Percentiles rank a stretch among this genome's conserved stretches.
phyloP scores from a whole-genome alignment of 1,284 basidiomycete species.

The Ceratobasidium theobromae region DNA sequence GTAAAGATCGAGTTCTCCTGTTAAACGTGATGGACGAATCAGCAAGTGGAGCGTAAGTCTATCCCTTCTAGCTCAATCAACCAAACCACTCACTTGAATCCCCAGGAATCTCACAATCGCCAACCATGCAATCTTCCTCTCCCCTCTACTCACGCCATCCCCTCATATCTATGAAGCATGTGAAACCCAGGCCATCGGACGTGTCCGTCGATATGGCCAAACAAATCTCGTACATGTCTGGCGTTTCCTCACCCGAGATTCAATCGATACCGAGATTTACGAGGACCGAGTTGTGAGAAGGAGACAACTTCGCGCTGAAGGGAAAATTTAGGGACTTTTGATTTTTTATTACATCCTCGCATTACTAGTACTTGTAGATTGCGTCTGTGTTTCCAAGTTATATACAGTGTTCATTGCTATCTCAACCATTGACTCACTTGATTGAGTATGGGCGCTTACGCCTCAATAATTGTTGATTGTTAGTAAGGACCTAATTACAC shows the following conservation, averaged over 20 bases:
- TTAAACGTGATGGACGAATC: constrained; percentile 93
- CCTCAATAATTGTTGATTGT: no score
- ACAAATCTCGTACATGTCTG: constrained; percentile 76
- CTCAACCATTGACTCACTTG: no score
- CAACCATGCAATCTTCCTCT: constrained; percentile 94
- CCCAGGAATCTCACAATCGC: constrained; percentile 79
- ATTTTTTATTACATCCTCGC: background rate
- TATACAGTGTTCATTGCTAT: no score
- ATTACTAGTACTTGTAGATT: no score
- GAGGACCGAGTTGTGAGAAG: constrained; percentile 35
- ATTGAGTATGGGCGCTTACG: no score
- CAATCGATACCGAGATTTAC: constrained; percentile 84
- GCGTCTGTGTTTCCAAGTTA: no score
- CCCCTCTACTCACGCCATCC: constrained; percentile 76
- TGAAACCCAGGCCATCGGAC: constrained; percentile 89
- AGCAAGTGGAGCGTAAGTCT: constrained; percentile 70
- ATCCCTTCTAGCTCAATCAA: background rate
- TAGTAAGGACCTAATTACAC: no score
- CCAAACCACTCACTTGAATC: background rate
- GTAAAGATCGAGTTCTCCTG: constrained; percentile 73
- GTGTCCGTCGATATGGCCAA: constrained; percentile 85
- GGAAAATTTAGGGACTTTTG: background rate
- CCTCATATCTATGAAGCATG: constrained; percentile 71
- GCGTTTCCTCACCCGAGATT: constrained; percentile 77
- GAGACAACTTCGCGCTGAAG: constrained; percentile 2